Evolutionary conservation across 805 yeast species (phyloP).

Genomic region (Schwanniomyces yamadae): DNA sequence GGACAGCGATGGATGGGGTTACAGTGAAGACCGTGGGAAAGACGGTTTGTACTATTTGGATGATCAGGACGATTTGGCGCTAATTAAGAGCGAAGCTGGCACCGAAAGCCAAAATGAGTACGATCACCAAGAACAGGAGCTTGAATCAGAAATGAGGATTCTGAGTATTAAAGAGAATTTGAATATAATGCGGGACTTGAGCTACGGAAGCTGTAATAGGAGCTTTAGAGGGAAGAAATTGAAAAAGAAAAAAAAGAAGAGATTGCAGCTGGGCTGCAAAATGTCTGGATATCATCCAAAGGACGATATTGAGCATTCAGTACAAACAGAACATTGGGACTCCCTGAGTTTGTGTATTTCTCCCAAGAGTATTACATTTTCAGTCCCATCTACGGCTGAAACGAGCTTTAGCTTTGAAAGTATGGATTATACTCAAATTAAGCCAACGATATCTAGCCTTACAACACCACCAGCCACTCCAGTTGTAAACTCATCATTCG

Average conservation of each 20-base stretch:
- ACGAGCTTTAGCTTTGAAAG: too few species aligned
- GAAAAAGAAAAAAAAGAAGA: slow-evolving; percentile 1
- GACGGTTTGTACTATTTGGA: background rate
- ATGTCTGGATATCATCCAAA: too few species aligned
- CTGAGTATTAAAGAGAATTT: slow-evolving; percentile 6
- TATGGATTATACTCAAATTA: too few species aligned
- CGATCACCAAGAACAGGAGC: background rate
- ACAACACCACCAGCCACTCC: slow-evolving; percentile 3
- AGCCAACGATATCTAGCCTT: too few species aligned
- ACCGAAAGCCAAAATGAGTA: background rate
- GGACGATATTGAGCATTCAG: too few species aligned
- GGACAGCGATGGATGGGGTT: background rate
- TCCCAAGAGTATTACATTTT: too few species aligned
- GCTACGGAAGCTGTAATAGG: background rate
- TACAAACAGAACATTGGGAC: too few species aligned
- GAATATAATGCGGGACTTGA: slow-evolving; percentile 5
- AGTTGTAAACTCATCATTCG: slow-evolving; percentile 2
- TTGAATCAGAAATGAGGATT: background rate
- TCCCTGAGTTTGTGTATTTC: too few species aligned
- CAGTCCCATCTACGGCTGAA: too few species aligned
- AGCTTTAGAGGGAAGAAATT: too few species aligned
- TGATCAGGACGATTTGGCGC: background rate
- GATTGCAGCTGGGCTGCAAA: too few species aligned
- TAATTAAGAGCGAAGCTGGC: background rate
- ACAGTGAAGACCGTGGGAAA: background rate